A percentile compares a stretch with the other conserved stretches of the same genome.
These are phyloP conservation scores for Cladobotryum mycophilum DNA, from an alignment of 2,329 filamentous ascomycete genomes.

Conservation along the genomic window DNA sequence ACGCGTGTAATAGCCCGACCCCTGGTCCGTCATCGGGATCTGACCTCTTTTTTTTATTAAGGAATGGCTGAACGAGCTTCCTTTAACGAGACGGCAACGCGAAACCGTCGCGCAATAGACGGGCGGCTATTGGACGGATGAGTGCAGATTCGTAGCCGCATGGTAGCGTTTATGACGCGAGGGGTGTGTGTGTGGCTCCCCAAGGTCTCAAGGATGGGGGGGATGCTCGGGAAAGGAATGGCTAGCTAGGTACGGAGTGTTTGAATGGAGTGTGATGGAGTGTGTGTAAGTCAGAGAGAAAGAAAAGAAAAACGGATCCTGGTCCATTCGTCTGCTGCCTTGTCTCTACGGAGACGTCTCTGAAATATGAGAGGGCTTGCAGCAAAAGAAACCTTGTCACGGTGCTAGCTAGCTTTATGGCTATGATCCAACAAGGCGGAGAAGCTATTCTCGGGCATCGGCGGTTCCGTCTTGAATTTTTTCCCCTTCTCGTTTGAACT, in stretches of 20 bases:
- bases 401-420: neutral
- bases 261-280: too few relatives aligned
- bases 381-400: neutral
- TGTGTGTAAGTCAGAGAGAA: too few relatives aligned
- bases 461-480: neutral
- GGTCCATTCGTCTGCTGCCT: too few relatives aligned
- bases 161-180: constrained; percentile 5
- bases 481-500: too few relatives aligned
- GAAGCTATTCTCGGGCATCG: constrained; percentile 7
- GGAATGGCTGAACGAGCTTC: too few relatives aligned
- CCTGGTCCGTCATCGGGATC: too few relatives aligned
- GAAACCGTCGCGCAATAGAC: constrained; percentile 10
- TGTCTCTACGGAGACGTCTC: too few relatives aligned
- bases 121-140: constrained; percentile 9
- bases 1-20: neutral
- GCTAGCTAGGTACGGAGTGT: too few relatives aligned
- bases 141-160: constrained; percentile 8
- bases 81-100: constrained; percentile 3
- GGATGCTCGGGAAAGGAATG: neutral
- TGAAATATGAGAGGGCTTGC: too few relatives aligned
- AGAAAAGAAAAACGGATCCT: too few relatives aligned
- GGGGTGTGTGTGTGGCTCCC: constrained; percentile 1
- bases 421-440: constrained; percentile 2
- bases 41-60: neutral
- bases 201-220: neutral